Conservation (phyloP, 495 filamentous ascomycete genomes). For the Talaromyces nanjingensis region DNA sequence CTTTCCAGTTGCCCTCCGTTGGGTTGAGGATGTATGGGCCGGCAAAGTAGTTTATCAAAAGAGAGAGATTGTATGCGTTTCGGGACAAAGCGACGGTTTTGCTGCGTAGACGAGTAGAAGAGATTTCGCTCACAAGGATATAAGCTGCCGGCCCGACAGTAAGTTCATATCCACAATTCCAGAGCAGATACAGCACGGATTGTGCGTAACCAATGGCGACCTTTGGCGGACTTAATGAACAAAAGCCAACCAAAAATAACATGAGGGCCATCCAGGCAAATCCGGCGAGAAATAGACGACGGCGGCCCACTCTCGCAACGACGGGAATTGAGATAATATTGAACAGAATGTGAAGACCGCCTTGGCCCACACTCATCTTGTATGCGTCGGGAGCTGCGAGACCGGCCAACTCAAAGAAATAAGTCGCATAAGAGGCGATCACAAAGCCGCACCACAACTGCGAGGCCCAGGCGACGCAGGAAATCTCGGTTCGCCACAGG, state of each 20-base stretch:
- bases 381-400: constrained; percentile 22
- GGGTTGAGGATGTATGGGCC: constrained; percentile 31
- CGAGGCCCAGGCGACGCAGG: constrained; percentile 17
- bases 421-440: constrained; percentile 27
- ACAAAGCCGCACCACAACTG: constrained; percentile 25
- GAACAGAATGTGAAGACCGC: constrained; percentile 36
- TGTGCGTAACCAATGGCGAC: constrained; percentile 19
- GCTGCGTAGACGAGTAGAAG: constrained; percentile 53
- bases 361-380: constrained; percentile 23
- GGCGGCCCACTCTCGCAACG: constrained; percentile 38
- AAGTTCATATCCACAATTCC: constrained; percentile 46
- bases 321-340: constrained; percentile 46
- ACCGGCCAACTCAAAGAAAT: constrained; percentile 38
- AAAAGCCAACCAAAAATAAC: constrained; percentile 35
- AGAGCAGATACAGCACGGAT: constrained; percentile 31
- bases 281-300: constrained; percentile 45
- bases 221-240: constrained; percentile 19
- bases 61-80: constrained; percentile 47
- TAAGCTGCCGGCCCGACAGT: constrained; percentile 62
- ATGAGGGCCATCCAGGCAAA: constrained; percentile 31
- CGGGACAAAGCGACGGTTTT: constrained; percentile 56
- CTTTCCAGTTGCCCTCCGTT: constrained; percentile 31
- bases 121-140: constrained; percentile 58
- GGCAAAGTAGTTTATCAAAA: constrained; percentile 25
- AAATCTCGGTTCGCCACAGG: constrained; percentile 35